Evolutionary conservation across 2,329 filamentous ascomycete species (phyloP).

Genomic region (Fusarium chaquense): DNA sequence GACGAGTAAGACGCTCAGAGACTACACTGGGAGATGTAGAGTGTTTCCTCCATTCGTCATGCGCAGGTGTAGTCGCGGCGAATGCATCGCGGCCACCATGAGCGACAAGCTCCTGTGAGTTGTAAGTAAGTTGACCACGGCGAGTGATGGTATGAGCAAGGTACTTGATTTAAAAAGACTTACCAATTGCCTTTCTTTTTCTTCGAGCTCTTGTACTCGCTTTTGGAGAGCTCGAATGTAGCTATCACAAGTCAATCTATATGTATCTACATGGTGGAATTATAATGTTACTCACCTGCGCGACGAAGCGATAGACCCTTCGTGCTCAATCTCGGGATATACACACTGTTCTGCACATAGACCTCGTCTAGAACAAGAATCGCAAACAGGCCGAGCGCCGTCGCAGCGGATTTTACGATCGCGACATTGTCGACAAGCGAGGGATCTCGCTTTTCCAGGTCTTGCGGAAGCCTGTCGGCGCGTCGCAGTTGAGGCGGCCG

Average conservation of each 20-base stretch:
- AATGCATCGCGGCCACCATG: conserved; percentile 33
- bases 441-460: conserved; percentile 45
- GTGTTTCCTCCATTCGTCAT: conserved; percentile 43
- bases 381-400: conserved; percentile 46
- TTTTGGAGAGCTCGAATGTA: conserved; percentile 48
- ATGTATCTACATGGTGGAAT: background rate
- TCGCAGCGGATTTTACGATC: conserved; percentile 49
- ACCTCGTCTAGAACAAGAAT: conserved; percentile 45
- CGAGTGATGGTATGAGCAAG: background rate
- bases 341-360: conserved; percentile 44
- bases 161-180: conserved; percentile 18
- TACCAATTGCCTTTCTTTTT: conserved; percentile 45
- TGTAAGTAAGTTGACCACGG: conserved; percentile 12
- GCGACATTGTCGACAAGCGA: conserved; percentile 48
- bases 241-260: conserved; percentile 25
- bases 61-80: conserved; percentile 33
- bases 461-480: conserved; percentile 34
- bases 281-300: conserved; percentile 38
- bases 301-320: conserved; percentile 47
- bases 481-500: conserved; percentile 38
- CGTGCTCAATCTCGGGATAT: conserved; percentile 48
- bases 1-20: conserved; percentile 34
- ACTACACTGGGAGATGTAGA: conserved; percentile 35
- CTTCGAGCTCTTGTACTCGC: conserved; percentile 46
- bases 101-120: conserved; percentile 30